A percentile compares a stretch with the other conserved stretches of the same genome.
phyloP scores from a whole-genome alignment of 2,329 filamentous ascomycete species.

The Keithomyces neogunnii region DNA sequence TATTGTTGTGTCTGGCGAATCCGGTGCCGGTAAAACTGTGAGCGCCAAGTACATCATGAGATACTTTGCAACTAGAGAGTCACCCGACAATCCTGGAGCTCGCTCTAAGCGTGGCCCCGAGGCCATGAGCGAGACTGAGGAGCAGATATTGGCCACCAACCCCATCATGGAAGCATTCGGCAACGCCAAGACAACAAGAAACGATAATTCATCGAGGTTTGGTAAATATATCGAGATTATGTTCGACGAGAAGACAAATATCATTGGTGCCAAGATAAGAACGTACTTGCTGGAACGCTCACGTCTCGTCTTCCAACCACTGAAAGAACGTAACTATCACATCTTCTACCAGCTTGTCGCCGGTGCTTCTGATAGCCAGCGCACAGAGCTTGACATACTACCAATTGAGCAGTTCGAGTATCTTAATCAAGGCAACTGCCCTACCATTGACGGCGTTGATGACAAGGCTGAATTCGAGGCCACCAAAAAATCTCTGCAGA shows the following conservation, averaged over 20 bases:
- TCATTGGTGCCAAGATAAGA: slow-evolving; percentile 94
- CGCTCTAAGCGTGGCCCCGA: slow-evolving; percentile 68
- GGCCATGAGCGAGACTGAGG: slow-evolving; percentile 93
- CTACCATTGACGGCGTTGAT: slow-evolving; percentile 87
- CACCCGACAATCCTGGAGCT: slow-evolving; percentile 75
- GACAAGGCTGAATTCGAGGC: slow-evolving; percentile 91
- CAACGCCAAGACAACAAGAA: slow-evolving; percentile 98
- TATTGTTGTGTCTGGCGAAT: slow-evolving; percentile 97
- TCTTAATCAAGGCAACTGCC: slow-evolving; percentile 87
- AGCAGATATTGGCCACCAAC: slow-evolving; percentile 96
- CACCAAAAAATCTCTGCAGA: slow-evolving; percentile 76
- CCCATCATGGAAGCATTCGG: slow-evolving; percentile 99
- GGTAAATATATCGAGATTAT: slow-evolving; percentile 99
- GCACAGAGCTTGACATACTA: slow-evolving; percentile 68
- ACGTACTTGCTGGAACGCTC: slow-evolving; percentile 94
- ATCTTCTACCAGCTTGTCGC: slow-evolving; percentile 97
- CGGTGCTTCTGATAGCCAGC: slow-evolving; percentile 78
- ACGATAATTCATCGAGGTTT: slow-evolving; percentile 98
- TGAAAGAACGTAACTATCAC: slow-evolving; percentile 98
- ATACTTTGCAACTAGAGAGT: slow-evolving; percentile 96
- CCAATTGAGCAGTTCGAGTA: slow-evolving; percentile 91
- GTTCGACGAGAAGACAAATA: slow-evolving; percentile 92
- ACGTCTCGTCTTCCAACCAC: slow-evolving; percentile 89
- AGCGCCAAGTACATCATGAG: slow-evolving; percentile 99
- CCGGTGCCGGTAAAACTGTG: slow-evolving; percentile 96